Evolutionary conservation across 2,329 filamentous ascomycete species (phyloP), one percentile per base, ranked within the genome.

Genomic region (Macrophomina phaseolina): DNA sequence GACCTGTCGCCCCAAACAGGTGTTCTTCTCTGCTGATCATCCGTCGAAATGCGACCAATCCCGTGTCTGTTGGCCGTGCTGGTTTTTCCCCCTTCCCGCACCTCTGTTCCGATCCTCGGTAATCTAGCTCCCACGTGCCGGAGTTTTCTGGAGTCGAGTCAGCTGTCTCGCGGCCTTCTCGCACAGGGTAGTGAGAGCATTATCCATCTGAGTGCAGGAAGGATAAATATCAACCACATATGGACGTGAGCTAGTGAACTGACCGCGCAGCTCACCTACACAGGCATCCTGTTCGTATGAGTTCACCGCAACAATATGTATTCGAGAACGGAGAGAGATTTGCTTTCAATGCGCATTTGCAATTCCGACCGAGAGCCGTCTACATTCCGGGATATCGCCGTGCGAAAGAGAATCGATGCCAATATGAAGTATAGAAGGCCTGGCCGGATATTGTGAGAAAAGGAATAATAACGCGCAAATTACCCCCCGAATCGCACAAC

Each of bases 331-430:
- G 42, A 48, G 23, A 36, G 56, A 61, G 28, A 61, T 61, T 61
- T 11, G 56, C 14, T 48, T 48, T 48, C 56, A 48, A 61, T 61
- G 56, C 56, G 32, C 56, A 61, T 61, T 61, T 61, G 48, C 42
- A 48, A 61, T 61, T 61, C 42, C 56, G 56, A 61, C 30, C 30
- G 56, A 61, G 56, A 61, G 56, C 56, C 48, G 40, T 61, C 56
- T 61, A 61, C 56, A 48, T 61, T 61, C 56, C 56, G 56, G 56
- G 56, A 61, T 61, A 61, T 61, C 40, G 56, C 56, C 56, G 56
- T 61, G 56, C 40, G 56, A 60, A 48, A 42, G 55, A 46, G 36
- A 48, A 40, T 48, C 36, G 56, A 36, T 61, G 56, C 56, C 56
- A 61, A 46, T 18, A 40, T 34, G 38, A 61, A 48, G 45, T 48